A percentile compares a stretch with the other conserved stretches of the same genome.
Evolutionary conservation across 768 basidiomycete species (phyloP).

Genomic region (Cyclocybe cylindracea): DNA sequence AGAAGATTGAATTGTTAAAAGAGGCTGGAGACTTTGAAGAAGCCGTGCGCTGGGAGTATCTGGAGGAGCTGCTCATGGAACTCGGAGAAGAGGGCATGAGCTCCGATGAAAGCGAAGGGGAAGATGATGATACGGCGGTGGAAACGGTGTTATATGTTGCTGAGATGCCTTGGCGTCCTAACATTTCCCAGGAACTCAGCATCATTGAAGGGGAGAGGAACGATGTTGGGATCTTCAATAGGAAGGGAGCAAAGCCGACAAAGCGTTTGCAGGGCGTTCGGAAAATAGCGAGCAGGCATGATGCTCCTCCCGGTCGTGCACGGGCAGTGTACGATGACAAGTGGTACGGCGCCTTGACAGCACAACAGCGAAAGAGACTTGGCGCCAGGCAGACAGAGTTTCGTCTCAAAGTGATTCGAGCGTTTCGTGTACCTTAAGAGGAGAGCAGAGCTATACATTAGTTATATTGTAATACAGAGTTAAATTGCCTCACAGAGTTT

Average conservation of each 20-base stretch:
- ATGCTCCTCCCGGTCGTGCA: too few species aligned
- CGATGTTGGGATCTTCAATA: conserved; percentile 7
- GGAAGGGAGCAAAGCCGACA: conserved; percentile 7
- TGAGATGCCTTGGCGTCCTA: conserved; percentile 10
- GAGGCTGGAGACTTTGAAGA: conserved; percentile 4
- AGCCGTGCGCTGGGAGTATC: conserved; percentile 7
- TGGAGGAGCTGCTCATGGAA: conserved; percentile 1
- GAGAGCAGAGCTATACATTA: too few species aligned
- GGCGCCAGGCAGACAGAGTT: too few species aligned
- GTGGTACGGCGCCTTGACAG: too few species aligned
- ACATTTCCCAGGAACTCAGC: conserved; percentile 7
- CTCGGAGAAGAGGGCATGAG: conserved; percentile 15
- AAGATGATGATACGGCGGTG: background rate
- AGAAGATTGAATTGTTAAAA: conserved; percentile 1
- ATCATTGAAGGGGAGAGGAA: conserved; percentile 6
- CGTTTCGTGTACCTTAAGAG: too few species aligned
- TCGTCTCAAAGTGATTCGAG: too few species aligned
- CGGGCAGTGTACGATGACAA: too few species aligned
- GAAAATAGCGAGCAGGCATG: background rate
- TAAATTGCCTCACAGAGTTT: too few species aligned
- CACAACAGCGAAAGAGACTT: too few species aligned
- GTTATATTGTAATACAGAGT: too few species aligned
- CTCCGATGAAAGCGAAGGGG: conserved; percentile 14
- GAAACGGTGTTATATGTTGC: conserved; percentile 4
- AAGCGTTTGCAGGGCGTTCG: background rate